Evolutionary conservation across 768 basidiomycete genomes (phyloP), one percentile per base, ranked within the genome.

Genomic region (Fomitopsis serialis): DNA sequence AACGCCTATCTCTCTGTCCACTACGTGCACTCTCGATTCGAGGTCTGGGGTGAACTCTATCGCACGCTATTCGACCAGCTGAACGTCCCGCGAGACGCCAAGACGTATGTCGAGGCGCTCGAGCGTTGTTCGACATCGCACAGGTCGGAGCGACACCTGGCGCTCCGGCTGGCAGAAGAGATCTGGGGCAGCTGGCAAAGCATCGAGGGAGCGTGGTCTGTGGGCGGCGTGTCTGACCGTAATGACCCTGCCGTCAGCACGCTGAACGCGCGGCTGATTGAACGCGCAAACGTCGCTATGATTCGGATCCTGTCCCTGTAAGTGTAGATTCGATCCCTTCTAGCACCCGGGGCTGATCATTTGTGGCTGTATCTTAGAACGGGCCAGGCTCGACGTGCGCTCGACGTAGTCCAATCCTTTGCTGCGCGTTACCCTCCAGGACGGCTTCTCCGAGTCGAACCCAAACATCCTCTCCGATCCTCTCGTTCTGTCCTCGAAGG

Each of bases 1-100:
- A 90, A 87, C 59, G 80, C 92, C 2, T 98, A 91, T 63, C 72
- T 97, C 47, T 81, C 87, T 12, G 87, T 94, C 0, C 79, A 85
- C 64, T 87, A 87, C 61, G 65, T 68, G 2, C 85, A 87, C 58
- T 68, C 75, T 3, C 63, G 69, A 0, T 69, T 94, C 40, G 74
- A 79, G 24, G 63, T 63, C 2, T 71, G 79, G 2, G 69, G 70
- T 25, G 72, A 74, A 8, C 65, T 64, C 8, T 92, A 87, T 66
- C 66, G 74, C 55, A 66, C 64, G 3, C 54, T 85, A 2, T 89
- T 79, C 55, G 65, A 70, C 19, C 64, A 76, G 10, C 57, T 71
- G 1, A 69, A 61, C 0, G 65, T 86, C 1, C 52, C 54, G 43
- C 72, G 75, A 42, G 84, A 82, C 52, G 77, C 81, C 3, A 72